phyloP scores from a whole-genome alignment of 768 basidiomycete genomes.

The Cubamyces sp. region DNA sequence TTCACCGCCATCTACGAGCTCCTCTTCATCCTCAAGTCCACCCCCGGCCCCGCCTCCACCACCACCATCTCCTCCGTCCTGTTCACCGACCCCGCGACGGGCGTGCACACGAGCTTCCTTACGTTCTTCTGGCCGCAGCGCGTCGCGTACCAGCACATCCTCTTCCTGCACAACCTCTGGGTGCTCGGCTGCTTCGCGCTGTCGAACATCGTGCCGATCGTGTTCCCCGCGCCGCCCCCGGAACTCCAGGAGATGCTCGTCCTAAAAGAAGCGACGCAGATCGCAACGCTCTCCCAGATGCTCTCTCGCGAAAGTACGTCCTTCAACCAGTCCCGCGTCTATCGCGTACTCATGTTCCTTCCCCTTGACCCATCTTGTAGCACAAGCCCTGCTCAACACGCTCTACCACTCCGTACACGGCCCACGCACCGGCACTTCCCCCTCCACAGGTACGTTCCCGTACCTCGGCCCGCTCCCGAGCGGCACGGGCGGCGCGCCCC shows the following conservation, averaged over 20 bases:
- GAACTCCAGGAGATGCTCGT: slow-evolving; percentile 28
- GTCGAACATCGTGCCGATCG: slow-evolving; percentile 67
- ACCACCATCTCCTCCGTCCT: slow-evolving; percentile 34
- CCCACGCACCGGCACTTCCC: slow-evolving; percentile 28
- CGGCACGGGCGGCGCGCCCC: slow-evolving; percentile 27
- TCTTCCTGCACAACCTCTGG: slow-evolving; percentile 78
- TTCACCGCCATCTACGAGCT: slow-evolving; percentile 65
- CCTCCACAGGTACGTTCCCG: slow-evolving; percentile 39
- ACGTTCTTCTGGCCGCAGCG: slow-evolving; percentile 60
- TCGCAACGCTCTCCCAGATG: slow-evolving; percentile 45
- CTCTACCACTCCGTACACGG: slow-evolving; percentile 52
- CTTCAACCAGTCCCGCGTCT: no score
- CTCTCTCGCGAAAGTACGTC: slow-evolving; percentile 60
- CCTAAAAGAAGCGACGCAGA: slow-evolving; percentile 41
- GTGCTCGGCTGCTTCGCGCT: slow-evolving; percentile 75
- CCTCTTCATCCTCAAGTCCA: slow-evolving; percentile 63
- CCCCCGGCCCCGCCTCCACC: slow-evolving; percentile 40
- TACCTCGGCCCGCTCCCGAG: slow-evolving; percentile 36
- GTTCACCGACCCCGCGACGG: slow-evolving; percentile 29
- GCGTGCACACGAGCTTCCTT: slow-evolving; percentile 36
- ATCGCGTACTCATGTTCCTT: no score
- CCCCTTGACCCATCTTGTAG: no score
- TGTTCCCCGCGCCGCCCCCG: slow-evolving; percentile 51
- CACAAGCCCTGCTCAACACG: slow-evolving; percentile 5
- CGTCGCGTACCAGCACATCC: slow-evolving; percentile 75